Conservation (phyloP, 257 asterid genomes). For the Nicotiana obtusifolia region DNA sequence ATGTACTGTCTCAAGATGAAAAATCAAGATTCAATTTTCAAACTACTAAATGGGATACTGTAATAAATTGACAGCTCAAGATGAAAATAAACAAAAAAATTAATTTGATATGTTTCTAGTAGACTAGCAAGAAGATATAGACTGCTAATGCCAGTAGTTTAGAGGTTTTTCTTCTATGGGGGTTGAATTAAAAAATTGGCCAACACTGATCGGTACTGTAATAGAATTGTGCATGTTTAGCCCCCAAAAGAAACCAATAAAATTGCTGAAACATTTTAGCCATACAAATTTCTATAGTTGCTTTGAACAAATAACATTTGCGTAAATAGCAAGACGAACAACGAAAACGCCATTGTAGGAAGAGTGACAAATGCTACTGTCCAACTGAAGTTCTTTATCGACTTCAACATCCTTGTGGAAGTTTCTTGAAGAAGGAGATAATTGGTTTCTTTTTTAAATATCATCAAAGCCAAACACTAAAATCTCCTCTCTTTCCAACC, state of each 20-base stretch:
- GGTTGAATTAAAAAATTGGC: neutral
- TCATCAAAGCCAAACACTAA: slow-evolving; percentile 13
- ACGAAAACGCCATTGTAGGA: slow-evolving; percentile 75
- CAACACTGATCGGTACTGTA: neutral
- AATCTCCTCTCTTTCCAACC: neutral
- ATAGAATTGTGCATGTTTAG: neutral
- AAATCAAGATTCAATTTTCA: neutral
- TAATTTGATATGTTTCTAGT: neutral
- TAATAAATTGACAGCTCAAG: neutral
- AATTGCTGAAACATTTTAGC: no score
- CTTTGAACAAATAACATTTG: neutral
- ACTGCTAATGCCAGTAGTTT: neutral
- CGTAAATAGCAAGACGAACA: slow-evolving; percentile 89
- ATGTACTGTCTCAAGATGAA: neutral
- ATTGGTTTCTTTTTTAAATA: slow-evolving; percentile 16
- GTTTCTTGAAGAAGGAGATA: slow-evolving; percentile 14
- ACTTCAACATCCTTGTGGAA: slow-evolving; percentile 54
- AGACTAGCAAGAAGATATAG: neutral
- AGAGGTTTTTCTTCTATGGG: neutral
- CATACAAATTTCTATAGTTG: neutral
- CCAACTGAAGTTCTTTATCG: slow-evolving; percentile 56
- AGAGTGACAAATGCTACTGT: slow-evolving; percentile 51
- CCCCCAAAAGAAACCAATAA: neutral
- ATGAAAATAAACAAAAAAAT: neutral
- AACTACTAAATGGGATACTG: neutral